phyloP scores from a whole-genome alignment of 2,329 filamentous ascomycete genomes.

The Alternaria brassicicola region DNA sequence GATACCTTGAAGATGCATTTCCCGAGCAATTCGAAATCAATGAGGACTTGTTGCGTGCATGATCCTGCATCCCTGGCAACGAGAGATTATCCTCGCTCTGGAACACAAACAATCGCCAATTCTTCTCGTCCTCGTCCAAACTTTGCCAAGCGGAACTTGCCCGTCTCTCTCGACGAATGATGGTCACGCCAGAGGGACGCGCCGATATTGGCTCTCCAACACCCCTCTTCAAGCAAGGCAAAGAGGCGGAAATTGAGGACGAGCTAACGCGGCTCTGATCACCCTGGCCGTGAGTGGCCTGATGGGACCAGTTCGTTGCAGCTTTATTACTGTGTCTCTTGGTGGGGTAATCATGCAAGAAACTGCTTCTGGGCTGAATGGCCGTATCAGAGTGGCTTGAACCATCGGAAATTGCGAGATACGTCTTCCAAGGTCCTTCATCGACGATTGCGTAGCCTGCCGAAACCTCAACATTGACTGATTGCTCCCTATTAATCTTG shows the following conservation, averaged over 20 bases:
- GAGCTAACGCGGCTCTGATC: slow-evolving; percentile 24
- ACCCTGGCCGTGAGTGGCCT: slow-evolving; percentile 32
- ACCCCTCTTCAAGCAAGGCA: slow-evolving; percentile 28
- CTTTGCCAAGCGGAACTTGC: neutral
- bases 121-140: slow-evolving; percentile 27
- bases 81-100: slow-evolving; percentile 22
- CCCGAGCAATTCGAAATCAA: slow-evolving; percentile 6
- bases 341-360: slow-evolving; percentile 22
- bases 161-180: neutral
- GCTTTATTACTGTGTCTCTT: slow-evolving; percentile 13
- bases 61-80: slow-evolving; percentile 8
- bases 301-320: slow-evolving; percentile 33
- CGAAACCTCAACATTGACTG: slow-evolving; percentile 4
- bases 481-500: slow-evolving; percentile 10
- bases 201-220: slow-evolving; percentile 2
- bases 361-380: slow-evolving; percentile 18
- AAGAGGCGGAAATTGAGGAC: slow-evolving; percentile 30
- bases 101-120: slow-evolving; percentile 46
- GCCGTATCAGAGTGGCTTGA: slow-evolving; percentile 27
- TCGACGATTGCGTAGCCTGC: slow-evolving; percentile 28
- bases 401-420: slow-evolving; percentile 27
- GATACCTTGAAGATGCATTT: slow-evolving; percentile 18
- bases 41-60: neutral
- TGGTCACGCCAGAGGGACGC: neutral
- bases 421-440: slow-evolving; percentile 36